Percentiles rank a stretch among this genome's conserved stretches.
These are phyloP conservation scores for Decorospora gaudefroyi DNA, from an alignment of 2,329 filamentous ascomycete species.

Conservation along the genomic window DNA sequence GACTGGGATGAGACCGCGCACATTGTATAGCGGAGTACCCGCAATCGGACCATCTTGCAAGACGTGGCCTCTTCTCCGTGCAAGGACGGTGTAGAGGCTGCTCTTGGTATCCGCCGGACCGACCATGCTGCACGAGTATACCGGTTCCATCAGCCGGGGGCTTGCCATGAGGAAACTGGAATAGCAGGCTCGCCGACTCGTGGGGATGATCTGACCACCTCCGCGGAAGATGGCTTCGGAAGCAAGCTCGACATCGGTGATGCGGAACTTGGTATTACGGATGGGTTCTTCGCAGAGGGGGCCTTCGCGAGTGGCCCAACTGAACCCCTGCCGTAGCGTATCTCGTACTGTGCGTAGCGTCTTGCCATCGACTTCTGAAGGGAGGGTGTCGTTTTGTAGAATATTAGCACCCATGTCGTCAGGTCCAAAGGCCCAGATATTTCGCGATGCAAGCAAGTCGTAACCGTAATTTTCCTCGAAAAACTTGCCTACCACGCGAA, in stretches of 20 bases:
- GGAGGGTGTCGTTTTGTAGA: conserved; percentile 92
- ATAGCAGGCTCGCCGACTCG: conserved; percentile 88
- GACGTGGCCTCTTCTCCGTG: conserved; percentile 86
- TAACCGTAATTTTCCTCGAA: conserved; percentile 98
- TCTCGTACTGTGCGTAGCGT: conserved; percentile 84
- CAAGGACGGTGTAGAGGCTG: conserved; percentile 88
- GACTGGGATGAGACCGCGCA: conserved; percentile 88
- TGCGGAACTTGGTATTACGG: conserved; percentile 95
- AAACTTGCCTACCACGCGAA: conserved; percentile 91
- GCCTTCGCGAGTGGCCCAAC: conserved; percentile 93
- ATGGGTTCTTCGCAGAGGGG: conserved; percentile 98
- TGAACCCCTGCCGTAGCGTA: conserved; percentile 92
- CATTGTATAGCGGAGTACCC: conserved; percentile 89
- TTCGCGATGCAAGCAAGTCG: conserved; percentile 90
- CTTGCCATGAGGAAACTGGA: conserved; percentile 97
- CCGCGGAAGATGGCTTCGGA: conserved; percentile 92
- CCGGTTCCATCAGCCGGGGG: conserved; percentile 92
- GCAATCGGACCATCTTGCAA: conserved; percentile 92
- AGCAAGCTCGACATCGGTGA: conserved; percentile 87
- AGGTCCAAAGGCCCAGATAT: conserved; percentile 98
- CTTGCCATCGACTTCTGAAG: conserved; percentile 93
- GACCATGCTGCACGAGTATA: conserved; percentile 91
- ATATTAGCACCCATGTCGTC: conserved; percentile 96
- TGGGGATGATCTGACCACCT: conserved; percentile 96
- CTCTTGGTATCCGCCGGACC: conserved; percentile 87